phyloP scores from a whole-genome alignment of 2,329 filamentous ascomycete species.

The Trichoderma arundinaceum region DNA sequence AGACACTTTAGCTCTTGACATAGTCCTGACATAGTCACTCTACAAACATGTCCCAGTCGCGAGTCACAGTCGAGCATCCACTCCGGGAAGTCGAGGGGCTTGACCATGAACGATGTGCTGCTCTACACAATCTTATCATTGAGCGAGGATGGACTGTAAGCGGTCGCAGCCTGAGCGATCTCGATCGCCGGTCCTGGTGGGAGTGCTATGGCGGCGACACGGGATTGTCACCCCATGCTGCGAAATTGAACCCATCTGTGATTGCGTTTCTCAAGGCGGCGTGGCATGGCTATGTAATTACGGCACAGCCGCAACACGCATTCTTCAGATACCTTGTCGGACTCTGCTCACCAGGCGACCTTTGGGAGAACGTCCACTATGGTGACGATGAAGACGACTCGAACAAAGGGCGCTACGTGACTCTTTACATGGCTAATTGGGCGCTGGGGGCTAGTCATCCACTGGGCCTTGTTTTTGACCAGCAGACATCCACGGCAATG shows the following conservation, averaged over 20 bases:
- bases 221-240: conserved; percentile 12
- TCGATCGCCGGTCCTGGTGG: conserved; percentile 21
- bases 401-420: conserved; percentile 22
- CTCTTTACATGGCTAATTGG: conserved; percentile 28
- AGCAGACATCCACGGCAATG: conserved; percentile 20
- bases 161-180: conserved; percentile 19
- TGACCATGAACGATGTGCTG: conserved; percentile 24
- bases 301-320: conserved; percentile 4
- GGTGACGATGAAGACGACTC: conserved; percentile 17
- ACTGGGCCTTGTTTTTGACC: conserved; percentile 22
- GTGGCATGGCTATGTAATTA: conserved; percentile 20
- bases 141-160: conserved; percentile 25
- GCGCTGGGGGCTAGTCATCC: conserved; percentile 19
- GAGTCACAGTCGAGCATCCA: conserved; percentile 24
- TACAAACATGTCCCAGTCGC: conserved; percentile 17
- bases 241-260: conserved; percentile 17
- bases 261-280: conserved; percentile 15
- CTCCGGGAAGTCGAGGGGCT: conserved; percentile 16
- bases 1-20: neutral
- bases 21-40: neutral
- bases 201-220: conserved; percentile 22
- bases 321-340: conserved; percentile 22
- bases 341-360: conserved; percentile 13
- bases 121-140: conserved; percentile 27
- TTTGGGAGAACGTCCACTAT: conserved; percentile 21